Evolutionary conservation across 805 yeast species (phyloP).

Genomic region (Sugiyamaella boreocaroliniensis): DNA sequence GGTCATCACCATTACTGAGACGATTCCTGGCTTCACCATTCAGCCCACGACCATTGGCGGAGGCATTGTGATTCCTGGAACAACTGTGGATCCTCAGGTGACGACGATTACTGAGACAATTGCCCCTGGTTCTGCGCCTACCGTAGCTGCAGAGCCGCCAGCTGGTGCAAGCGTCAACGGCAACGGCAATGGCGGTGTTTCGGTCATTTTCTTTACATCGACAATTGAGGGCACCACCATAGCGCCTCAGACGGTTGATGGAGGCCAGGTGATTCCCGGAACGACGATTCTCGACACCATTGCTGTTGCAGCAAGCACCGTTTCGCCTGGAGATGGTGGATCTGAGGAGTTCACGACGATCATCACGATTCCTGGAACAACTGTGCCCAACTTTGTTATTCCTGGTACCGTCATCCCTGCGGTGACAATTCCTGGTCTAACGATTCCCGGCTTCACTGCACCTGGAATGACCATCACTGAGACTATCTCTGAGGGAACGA

Average conservation of each 20-base stretch:
- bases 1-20: conserved; percentile 2
- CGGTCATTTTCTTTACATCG: conserved; percentile 1
- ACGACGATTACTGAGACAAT: background rate
- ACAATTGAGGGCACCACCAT: conserved; percentile 10
- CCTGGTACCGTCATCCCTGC: conserved; percentile 17
- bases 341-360: conserved; percentile 13
- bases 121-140: background rate
- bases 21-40: conserved; percentile 4
- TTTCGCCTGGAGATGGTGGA: conserved; percentile 1
- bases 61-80: conserved; percentile 4
- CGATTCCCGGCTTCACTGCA: conserved; percentile 15
- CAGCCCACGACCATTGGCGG: conserved; percentile 4
- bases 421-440: conserved; percentile 7
- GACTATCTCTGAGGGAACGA: conserved; percentile 3
- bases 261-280: conserved; percentile 9
- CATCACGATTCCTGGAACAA: conserved; percentile 18
- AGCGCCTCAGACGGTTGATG: conserved; percentile 1
- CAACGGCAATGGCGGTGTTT: no score
- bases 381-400: conserved; percentile 18
- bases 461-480: conserved; percentile 16
- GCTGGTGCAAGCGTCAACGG: no score
- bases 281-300: conserved; percentile 1
- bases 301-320: conserved; percentile 5
- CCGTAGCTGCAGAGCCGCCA: background rate
- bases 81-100: conserved; percentile 1